Evolutionary conservation across 306 rosid genomes (phyloP).

Genomic region (Nissolia schottii): DNA sequence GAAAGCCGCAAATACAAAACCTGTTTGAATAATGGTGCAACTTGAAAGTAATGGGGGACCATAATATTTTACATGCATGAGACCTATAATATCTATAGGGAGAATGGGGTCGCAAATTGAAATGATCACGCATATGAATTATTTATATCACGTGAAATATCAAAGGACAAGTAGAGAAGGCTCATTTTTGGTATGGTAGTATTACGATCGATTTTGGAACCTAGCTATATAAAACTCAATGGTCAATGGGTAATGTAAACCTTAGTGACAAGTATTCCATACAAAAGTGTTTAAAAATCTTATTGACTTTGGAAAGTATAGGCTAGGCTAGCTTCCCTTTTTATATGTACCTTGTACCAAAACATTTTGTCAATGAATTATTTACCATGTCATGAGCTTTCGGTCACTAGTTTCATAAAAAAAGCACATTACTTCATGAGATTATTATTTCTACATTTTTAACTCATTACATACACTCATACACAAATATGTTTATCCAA

Average conservation of each 20-base stretch:
- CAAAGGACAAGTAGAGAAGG: background rate
- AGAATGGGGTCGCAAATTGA: background rate
- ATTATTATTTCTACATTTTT: no score
- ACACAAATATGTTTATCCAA: no score
- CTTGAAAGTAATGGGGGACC: background rate
- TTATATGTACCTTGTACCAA: background rate
- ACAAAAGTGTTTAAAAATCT: background rate
- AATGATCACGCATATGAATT: background rate
- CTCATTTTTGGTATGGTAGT: background rate
- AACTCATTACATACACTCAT: no score
- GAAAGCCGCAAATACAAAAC: background rate
- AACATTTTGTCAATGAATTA: background rate
- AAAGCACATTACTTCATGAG: no score
- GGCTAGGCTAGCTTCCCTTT: no score
- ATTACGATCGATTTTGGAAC: background rate
- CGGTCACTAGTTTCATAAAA: background rate
- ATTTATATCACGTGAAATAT: background rate
- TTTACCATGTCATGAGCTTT: background rate
- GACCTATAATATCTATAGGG: background rate
- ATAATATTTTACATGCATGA: background rate
- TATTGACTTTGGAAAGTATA: background rate
- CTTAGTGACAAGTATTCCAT: background rate
- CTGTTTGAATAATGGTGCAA: background rate
- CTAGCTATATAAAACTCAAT: background rate
- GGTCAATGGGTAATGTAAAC: background rate